A percentile compares a stretch with the other conserved stretches of the same genome.
These are phyloP conservation scores for Cucurbita pepo DNA, from an alignment of 306 rosid species.

Conservation along the genomic window DNA sequence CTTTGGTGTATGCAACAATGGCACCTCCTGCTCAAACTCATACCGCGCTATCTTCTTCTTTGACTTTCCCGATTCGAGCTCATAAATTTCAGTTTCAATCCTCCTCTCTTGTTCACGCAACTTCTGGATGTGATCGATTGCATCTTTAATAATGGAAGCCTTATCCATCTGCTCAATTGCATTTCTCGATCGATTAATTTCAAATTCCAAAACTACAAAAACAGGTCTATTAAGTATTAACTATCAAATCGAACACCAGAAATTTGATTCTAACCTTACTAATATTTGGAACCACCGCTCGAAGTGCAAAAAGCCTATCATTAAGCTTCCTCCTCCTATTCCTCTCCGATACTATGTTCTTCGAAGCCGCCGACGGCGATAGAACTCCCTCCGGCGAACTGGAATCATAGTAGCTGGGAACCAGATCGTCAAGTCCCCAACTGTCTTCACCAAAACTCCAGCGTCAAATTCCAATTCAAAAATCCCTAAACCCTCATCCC, in stretches of 20 bases:
- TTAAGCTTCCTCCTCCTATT: slow-evolving; percentile 86
- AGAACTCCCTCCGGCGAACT: slow-evolving; percentile 92
- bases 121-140: slow-evolving; percentile 64
- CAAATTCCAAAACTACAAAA: not conserved
- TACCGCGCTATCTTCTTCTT: slow-evolving; percentile 14
- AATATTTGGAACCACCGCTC: slow-evolving; percentile 91
- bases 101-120: slow-evolving; percentile 66
- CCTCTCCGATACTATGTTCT: slow-evolving; percentile 86
- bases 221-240: not conserved
- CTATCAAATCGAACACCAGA: not conserved
- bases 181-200: not conserved
- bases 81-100: slow-evolving; percentile 53
- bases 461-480: not conserved
- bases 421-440: slow-evolving; percentile 68
- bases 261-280: slow-evolving; percentile 46
- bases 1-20: slow-evolving; percentile 51
- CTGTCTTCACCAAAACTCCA: slow-evolving; percentile 15
- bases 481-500: not conserved
- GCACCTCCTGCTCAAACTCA: slow-evolving; percentile 36
- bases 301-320: slow-evolving; percentile 76
- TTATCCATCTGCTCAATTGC: slow-evolving; percentile 63
- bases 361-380: slow-evolving; percentile 51
- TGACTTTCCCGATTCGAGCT: slow-evolving; percentile 54
- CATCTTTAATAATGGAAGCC: slow-evolving; percentile 90
- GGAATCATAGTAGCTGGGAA: slow-evolving; percentile 63